phyloP scores from a whole-genome alignment of 2,329 filamentous ascomycete species.

The Talaromyces sp. region DNA sequence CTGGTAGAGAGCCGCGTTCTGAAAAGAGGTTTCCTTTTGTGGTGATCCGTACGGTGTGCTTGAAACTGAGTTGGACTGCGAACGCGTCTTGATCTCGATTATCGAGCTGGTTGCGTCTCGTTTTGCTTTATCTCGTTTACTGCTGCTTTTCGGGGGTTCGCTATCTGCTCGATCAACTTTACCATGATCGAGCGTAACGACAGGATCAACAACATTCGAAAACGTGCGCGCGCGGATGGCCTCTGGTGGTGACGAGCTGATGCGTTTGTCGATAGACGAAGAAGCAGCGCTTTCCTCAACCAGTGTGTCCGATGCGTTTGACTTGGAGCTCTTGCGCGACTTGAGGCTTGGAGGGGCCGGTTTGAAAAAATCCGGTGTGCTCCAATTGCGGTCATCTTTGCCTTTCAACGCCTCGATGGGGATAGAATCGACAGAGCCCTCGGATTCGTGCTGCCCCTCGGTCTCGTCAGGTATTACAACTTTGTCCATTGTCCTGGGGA shows the following conservation, averaged over 20 bases:
- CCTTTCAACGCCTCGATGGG: constrained; percentile 24
- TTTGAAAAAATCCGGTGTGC: constrained; percentile 28
- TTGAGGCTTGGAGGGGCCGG: constrained; percentile 19
- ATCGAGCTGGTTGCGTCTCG: constrained; percentile 60
- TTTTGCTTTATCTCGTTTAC: constrained; percentile 37
- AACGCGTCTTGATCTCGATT: constrained; percentile 62
- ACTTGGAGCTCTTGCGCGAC: constrained; percentile 25
- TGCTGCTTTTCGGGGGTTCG: constrained; percentile 49
- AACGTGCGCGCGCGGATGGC: constrained; percentile 60
- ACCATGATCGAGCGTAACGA: constrained; percentile 62
- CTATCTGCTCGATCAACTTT: constrained; percentile 62
- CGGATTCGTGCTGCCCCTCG: constrained; percentile 18
- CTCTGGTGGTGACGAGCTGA: constrained; percentile 47
- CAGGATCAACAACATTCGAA: constrained; percentile 58
- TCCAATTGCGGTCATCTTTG: constrained; percentile 32
- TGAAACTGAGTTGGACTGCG: constrained; percentile 52
- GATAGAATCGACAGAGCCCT: constrained; percentile 17
- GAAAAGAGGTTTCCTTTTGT: constrained; percentile 29
- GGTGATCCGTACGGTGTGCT: constrained; percentile 46
- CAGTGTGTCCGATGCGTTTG: constrained; percentile 19
- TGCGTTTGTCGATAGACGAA: constrained; percentile 26
- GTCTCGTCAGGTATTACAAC: constrained; percentile 35
- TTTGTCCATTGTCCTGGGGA: constrained; percentile 37
- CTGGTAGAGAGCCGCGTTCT: constrained; percentile 32
- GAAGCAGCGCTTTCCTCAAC: constrained; percentile 20